Evolutionary conservation across 176 grass and related monocot species (phyloP), one percentile per base, ranked within the genome.

Genomic region (Oryza meyeriana): DNA sequence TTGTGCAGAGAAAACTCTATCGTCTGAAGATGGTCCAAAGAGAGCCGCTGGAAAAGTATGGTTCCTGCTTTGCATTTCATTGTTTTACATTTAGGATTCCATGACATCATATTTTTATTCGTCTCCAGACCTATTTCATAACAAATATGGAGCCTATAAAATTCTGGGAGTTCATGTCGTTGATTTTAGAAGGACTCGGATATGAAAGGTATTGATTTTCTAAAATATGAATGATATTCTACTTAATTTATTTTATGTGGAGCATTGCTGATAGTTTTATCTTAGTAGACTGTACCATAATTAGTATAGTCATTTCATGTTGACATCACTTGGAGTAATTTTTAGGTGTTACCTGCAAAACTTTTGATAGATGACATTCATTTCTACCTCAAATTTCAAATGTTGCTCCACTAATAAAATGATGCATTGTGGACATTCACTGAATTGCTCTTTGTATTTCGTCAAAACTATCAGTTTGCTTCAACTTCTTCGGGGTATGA

Each of bases 151-250:
- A 95, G 42, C 93, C 96, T 64, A 95, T 99, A 66, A 93, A 99
- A 79, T 99, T 99, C 83, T 95, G 96, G 96, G 96, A 93, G 85
- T 99, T 99, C 66, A 92, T 99, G 82, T 99, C 96, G 71, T 83
- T 99, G 74, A 87, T 98, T 84, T 82, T 95, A 80, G 91, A 93
- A 93, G 93, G 96, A 86, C 96, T 98, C 59, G 96, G 96, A 87
- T 95, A 99, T 88, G 87, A 99, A 80, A 99, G 96, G 96, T 99
- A 80, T 70, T 64, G 12, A 29, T 31, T 29, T 12, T n/a, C n/a
- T n/a, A n/a, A 29, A 57, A 36, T 63, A 22, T 9, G n/a, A 18
- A 69, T 48, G 64, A 4, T 25, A 3, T 28, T 38, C 10, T 24
- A 40, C 64, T 36, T 82, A n/a, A 59, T 34, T 79, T 42, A 76